Evolutionary conservation across 371 early-diverging fungal species (phyloP), one percentile per base, ranked within the genome.

Genomic region (Mucor saturninus): DNA sequence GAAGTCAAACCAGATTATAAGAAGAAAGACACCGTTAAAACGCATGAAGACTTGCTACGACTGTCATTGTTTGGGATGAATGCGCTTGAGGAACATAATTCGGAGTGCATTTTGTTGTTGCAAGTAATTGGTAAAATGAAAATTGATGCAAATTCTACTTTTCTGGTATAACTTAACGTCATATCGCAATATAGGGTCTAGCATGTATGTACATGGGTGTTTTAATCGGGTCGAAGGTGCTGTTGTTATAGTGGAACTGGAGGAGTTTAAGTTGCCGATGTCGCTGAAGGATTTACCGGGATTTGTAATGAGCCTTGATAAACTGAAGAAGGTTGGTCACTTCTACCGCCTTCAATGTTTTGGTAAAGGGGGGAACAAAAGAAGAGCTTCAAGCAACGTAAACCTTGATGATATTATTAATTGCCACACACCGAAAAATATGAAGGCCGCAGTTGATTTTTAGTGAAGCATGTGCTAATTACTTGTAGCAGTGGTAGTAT

Each of bases 211-310:
- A 38, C 28, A 62, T 62, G 55, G 49, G 56, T 61, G 61, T 45
- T 61, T 61, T 54, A 45, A 54, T 61, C 54, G 48, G 54, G 54
- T 35, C 46, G 54, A 61, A 54, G 54, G 61, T 32, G 54, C 54
- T 53, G 54, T 61, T 46, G 43, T 54, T 55, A 56, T 56, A 38
- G 37, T 62, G 55, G 62, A 54, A 61, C 62, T 61, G 62, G 14
- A 59, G 50, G 60, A 50, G 52, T 59, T 59, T 51, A 59, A 59
- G 60, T 51, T 59, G 60, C 55, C 54, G 46, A 46, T 61, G 54
- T 61, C 62, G 14, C 54, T 61, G 62, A 54, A 62, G 49, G 62
- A 62, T 55, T 62, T 63, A 55, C 57, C 63, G 29, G 62, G 62
- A 62, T 60, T 60, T 53, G 43, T 52, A 60, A 61, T 61, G 62